Conservation (phyloP, 108 stramenopile species). For the Hondaea fermentalgiana region DNA sequence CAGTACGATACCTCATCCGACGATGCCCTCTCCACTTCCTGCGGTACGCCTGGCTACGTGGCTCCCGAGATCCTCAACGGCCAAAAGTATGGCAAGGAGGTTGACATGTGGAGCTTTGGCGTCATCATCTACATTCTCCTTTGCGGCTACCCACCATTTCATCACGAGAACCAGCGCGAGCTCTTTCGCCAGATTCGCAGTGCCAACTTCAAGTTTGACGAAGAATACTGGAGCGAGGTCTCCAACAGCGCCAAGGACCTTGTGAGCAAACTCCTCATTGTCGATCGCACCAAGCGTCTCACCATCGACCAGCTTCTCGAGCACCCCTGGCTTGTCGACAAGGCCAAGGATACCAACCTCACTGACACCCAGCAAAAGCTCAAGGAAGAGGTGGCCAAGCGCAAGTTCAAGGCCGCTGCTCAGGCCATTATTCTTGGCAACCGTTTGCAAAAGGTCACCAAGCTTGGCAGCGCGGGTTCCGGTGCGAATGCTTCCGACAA, state of each 20-base stretch:
- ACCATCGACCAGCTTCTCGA: conserved; percentile 33
- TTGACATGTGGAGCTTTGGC: conserved; percentile 58
- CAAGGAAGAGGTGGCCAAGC: not conserved
- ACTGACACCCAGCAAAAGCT: not conserved
- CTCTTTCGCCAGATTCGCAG: conserved; percentile 71
- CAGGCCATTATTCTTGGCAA: not conserved
- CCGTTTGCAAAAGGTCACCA: not conserved
- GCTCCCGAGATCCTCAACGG: conserved; percentile 44
- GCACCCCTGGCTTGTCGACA: not conserved
- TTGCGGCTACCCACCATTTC: conserved; percentile 75
- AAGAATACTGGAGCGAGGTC: conserved; percentile 75
- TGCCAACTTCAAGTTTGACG: conserved; percentile 74
- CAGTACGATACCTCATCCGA: conserved; percentile 48
- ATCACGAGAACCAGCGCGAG: conserved; percentile 82
- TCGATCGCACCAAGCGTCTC: conserved; percentile 59
- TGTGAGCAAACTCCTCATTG: conserved; percentile 60
- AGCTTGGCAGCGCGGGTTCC: not conserved
- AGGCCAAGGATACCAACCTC: not conserved
- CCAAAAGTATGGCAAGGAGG: conserved; percentile 48
- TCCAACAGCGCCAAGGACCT: conserved; percentile 67
- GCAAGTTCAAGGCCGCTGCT: conserved; percentile 12
- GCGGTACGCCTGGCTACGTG: conserved; percentile 74
- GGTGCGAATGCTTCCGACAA: not conserved
- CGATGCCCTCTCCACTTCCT: conserved; percentile 70
- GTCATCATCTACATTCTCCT: conserved; percentile 40